phyloP scores from a whole-genome alignment of 805 yeast genomes.

The Monosporozyma servazzii region DNA sequence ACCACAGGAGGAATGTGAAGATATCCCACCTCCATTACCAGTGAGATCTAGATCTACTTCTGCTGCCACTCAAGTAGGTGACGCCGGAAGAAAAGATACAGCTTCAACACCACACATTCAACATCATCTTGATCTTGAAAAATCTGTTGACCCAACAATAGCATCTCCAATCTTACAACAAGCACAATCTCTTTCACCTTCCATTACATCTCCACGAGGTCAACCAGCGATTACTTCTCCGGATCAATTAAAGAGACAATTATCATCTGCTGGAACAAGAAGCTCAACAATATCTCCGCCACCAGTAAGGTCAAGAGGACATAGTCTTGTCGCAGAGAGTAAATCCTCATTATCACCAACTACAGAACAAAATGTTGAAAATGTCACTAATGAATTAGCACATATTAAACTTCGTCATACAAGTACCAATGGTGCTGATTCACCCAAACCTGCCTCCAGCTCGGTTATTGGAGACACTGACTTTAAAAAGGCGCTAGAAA shows the following conservation, averaged over 20 bases:
- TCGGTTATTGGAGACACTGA: not conserved
- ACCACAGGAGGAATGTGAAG: not conserved
- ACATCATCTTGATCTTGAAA: not conserved
- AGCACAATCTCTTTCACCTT: slow-evolving; percentile 4
- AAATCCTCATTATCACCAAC: not conserved
- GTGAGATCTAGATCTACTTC: slow-evolving; percentile 1
- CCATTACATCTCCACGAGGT: not conserved
- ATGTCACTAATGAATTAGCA: slow-evolving; percentile 10
- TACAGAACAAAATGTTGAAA: not conserved
- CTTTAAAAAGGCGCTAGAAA: not conserved
- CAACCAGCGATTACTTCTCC: not conserved
- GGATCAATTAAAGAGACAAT: slow-evolving; percentile 1
- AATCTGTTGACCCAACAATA: not conserved
- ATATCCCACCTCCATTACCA: slow-evolving; percentile 10
- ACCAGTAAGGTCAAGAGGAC: slow-evolving; percentile 1
- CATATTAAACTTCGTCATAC: slow-evolving; percentile 9
- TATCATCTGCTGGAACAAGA: slow-evolving; percentile 16
- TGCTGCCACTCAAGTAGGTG: not conserved
- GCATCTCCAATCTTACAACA: not conserved
- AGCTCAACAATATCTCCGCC: slow-evolving; percentile 8
- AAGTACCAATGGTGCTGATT: not conserved
- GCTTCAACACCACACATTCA: not conserved
- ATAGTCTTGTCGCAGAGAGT: not conserved
- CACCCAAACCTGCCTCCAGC: not conserved
- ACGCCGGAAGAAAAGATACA: not conserved